Evolutionary conservation across 345 rosid species (phyloP).

Genomic region (Passiflora organensis): DNA sequence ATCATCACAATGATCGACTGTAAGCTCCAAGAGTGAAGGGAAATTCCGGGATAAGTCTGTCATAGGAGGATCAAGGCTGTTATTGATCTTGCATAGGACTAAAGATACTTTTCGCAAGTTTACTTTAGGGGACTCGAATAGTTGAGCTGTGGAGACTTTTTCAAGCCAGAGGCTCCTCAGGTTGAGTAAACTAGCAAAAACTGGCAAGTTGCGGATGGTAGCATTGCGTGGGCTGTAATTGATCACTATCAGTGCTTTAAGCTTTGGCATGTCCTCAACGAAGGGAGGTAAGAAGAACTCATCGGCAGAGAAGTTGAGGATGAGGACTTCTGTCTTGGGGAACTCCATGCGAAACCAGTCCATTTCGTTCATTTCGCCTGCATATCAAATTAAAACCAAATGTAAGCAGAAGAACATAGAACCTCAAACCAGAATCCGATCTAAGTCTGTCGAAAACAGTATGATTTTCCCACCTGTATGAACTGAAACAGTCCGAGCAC

Average conservation of each 20-base stretch:
- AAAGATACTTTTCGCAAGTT: conserved; percentile 58
- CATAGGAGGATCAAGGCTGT: conserved; percentile 47
- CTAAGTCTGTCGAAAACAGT: too few relatives aligned
- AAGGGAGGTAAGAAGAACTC: conserved; percentile 78
- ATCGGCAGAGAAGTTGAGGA: conserved; percentile 57
- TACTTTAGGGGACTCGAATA: conserved; percentile 41
- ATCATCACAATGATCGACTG: conserved; percentile 81
- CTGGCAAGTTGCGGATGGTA: conserved; percentile 46
- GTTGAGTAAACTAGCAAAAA: conserved; percentile 42
- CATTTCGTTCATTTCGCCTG: conserved; percentile 78
- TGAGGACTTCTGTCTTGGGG: conserved; percentile 82
- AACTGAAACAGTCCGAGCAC: conserved; percentile 75
- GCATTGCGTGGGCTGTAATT: conserved; percentile 55
- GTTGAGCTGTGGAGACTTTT: conserved; percentile 49
- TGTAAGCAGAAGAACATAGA: not conserved
- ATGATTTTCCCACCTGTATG: conserved; percentile 48
- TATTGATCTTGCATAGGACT: conserved; percentile 64
- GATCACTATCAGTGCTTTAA: conserved; percentile 66
- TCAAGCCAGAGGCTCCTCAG: conserved; percentile 88
- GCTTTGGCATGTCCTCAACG: conserved; percentile 58
- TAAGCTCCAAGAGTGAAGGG: conserved; percentile 58
- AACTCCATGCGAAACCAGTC: conserved; percentile 76
- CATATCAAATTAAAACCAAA: conserved; percentile 4
- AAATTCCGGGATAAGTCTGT: conserved; percentile 44
- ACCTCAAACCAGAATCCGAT: not conserved